These are phyloP conservation scores for Xylaria sp. DNA, from an alignment of 495 filamentous ascomycete genomes.

Conservation along the genomic window DNA sequence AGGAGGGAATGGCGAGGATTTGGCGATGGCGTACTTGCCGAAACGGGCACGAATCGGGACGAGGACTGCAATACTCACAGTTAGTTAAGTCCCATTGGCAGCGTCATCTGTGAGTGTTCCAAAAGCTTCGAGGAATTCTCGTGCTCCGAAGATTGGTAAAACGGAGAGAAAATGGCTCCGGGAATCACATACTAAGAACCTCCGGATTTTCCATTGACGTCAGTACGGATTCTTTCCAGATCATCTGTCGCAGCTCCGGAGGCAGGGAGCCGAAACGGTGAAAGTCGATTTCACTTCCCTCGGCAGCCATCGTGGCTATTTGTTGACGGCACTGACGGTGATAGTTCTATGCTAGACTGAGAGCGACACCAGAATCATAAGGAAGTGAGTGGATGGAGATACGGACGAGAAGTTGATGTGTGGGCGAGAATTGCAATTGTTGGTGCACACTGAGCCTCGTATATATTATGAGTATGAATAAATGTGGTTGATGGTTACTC, in stretches of 20 bases:
- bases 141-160: too few species aligned
- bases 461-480: background rate
- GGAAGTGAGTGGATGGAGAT: background rate
- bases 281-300: background rate
- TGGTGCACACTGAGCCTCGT: background rate
- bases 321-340: background rate
- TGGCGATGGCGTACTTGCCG: background rate
- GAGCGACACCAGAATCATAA: background rate
- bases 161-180: too few species aligned
- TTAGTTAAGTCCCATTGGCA: too few species aligned
- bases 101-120: too few species aligned
- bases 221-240: constrained; percentile 8
- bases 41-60: background rate
- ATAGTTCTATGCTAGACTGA: background rate
- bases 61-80: too few species aligned
- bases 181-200: too few species aligned
- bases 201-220: background rate
- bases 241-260: constrained; percentile 18
- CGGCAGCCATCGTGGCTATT: background rate
- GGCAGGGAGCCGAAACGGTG: background rate
- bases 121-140: too few species aligned
- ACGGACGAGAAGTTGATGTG: background rate
- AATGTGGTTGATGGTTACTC: too few species aligned
- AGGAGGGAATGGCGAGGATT: background rate
- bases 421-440: background rate